These are phyloP conservation scores for Linaria vulgaris DNA, from an alignment of 257 asterid species.

Conservation along the genomic window DNA sequence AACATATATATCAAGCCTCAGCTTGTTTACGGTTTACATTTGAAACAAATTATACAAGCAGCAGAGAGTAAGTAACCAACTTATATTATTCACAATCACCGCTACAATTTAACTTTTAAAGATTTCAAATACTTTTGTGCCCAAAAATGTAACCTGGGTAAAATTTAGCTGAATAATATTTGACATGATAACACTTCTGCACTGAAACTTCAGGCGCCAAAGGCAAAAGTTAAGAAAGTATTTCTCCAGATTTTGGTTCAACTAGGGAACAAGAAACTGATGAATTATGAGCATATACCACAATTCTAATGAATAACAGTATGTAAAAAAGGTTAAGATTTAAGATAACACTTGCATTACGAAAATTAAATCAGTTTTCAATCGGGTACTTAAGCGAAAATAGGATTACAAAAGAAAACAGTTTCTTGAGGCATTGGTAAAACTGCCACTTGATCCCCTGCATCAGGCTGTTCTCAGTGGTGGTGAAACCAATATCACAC, in stretches of 20 bases:
- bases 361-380: constrained; percentile 19
- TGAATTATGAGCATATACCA: background rate
- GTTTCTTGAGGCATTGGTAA: constrained; percentile 8
- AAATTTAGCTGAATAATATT: too few relatives aligned
- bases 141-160: too few relatives aligned
- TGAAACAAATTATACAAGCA: too few relatives aligned
- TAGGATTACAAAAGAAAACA: constrained; percentile 15
- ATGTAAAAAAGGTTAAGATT: background rate
- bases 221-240: too few relatives aligned
- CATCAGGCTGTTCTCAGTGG: constrained; percentile 82
- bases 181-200: too few relatives aligned
- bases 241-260: background rate
- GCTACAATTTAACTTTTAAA: too few relatives aligned
- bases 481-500: constrained; percentile 93
- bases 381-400: background rate
- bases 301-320: background rate
- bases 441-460: constrained; percentile 23
- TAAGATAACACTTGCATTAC: constrained; percentile 21
- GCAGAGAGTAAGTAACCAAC: too few relatives aligned
- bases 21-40: too few relatives aligned
- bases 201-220: too few relatives aligned
- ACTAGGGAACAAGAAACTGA: background rate
- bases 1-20: too few relatives aligned
- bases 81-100: too few relatives aligned
- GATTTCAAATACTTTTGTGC: too few relatives aligned